phyloP scores from a whole-genome alignment of 2,329 filamentous ascomycete species.

The Alternaria metachromatica region DNA sequence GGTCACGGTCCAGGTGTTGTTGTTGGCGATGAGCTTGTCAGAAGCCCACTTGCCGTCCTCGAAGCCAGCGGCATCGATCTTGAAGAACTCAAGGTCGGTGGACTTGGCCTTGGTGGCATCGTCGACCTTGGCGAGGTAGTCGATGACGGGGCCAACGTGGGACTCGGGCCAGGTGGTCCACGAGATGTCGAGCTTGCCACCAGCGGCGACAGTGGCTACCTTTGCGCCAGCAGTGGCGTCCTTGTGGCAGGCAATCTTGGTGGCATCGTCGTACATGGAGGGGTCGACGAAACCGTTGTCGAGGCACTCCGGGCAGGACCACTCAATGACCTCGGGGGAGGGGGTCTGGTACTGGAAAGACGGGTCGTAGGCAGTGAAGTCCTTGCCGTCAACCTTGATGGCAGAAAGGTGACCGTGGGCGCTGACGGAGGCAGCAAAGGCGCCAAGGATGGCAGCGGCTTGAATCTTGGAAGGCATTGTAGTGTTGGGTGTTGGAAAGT shows the following conservation, averaged over 20 bases:
- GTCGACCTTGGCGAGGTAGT: slow-evolving; percentile 65
- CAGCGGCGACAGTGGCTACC: slow-evolving; percentile 64
- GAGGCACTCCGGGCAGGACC: slow-evolving; percentile 58
- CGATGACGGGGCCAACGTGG: slow-evolving; percentile 69
- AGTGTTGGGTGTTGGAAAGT: slow-evolving; percentile 9
- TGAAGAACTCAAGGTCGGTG: slow-evolving; percentile 64
- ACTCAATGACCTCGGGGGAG: slow-evolving; percentile 56
- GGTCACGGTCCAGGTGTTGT: slow-evolving; percentile 57
- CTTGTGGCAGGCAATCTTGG: slow-evolving; percentile 68
- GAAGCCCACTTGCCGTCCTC: slow-evolving; percentile 62
- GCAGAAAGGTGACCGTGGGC: slow-evolving; percentile 55
- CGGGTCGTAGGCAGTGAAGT: slow-evolving; percentile 54
- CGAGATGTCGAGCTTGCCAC: slow-evolving; percentile 63
- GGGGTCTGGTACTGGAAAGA: slow-evolving; percentile 46
- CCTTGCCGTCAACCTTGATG: slow-evolving; percentile 55
- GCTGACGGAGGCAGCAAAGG: slow-evolving; percentile 48
- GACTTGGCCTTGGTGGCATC: slow-evolving; percentile 64
- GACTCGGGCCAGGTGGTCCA: slow-evolving; percentile 72
- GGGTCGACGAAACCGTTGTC: slow-evolving; percentile 63
- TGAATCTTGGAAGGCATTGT: slow-evolving; percentile 43
- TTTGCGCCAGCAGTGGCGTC: slow-evolving; percentile 58
- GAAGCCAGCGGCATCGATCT: slow-evolving; percentile 66
- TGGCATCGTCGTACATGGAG: slow-evolving; percentile 51
- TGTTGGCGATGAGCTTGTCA: slow-evolving; percentile 59
- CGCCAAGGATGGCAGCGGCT: slow-evolving; percentile 38